Evolutionary conservation across 139 green algal species (phyloP).

Genomic region (Pleodorina starrii): DNA sequence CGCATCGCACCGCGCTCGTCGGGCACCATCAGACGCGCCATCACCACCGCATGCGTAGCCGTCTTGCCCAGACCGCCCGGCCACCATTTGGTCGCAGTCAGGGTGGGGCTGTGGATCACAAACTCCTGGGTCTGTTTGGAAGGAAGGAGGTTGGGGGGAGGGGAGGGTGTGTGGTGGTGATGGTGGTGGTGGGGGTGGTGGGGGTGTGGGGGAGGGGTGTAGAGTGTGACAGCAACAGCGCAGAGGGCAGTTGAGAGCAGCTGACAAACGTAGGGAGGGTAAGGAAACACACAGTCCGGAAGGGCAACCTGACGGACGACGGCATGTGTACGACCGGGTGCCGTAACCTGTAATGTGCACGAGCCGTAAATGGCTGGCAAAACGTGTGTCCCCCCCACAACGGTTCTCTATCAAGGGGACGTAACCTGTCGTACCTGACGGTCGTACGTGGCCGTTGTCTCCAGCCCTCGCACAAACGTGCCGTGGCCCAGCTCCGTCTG

Average conservation of each 20-base stretch:
- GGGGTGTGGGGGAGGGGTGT: no score
- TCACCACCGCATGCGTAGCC: slow-evolving; percentile 91
- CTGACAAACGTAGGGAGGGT: no score
- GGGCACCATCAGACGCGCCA: slow-evolving; percentile 88
- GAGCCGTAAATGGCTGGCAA: no score
- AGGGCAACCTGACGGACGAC: no score
- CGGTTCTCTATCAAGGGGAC: no score
- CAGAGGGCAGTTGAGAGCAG: no score
- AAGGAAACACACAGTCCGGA: no score
- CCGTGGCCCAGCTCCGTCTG: slow-evolving; percentile 98
- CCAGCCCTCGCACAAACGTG: slow-evolving; percentile 96
- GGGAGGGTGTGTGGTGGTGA: background rate
- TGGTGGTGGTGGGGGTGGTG: background rate
- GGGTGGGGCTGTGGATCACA: slow-evolving; percentile 93
- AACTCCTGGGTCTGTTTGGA: slow-evolving; percentile 86
- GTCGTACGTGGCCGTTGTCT: slow-evolving; percentile 96
- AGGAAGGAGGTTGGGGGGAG: no score
- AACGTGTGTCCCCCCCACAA: no score
- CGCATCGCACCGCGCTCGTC: slow-evolving; percentile 17
- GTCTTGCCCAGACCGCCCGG: slow-evolving; percentile 94
- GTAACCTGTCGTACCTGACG: slow-evolving; percentile 10
- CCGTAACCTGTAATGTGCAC: no score
- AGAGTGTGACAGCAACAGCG: no score
- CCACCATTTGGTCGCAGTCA: slow-evolving; percentile 95
- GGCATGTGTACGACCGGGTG: no score